Base-by-base conservation (phyloP, 495 filamentous ascomycete genomes). In the Penicillium paxilli region DNA sequence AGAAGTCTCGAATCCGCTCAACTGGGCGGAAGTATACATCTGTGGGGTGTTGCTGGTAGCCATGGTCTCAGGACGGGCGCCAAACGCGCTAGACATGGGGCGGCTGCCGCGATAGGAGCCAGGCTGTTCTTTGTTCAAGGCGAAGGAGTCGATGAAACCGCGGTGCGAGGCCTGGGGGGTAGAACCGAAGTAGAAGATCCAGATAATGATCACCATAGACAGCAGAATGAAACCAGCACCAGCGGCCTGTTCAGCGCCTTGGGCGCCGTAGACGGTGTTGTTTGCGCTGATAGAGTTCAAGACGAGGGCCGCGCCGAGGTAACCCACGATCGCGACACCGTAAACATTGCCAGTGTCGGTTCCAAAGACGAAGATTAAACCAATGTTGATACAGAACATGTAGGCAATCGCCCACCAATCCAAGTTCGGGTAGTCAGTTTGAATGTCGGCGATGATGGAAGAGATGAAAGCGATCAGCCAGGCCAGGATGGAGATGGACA, bases 141-240 rank as follows among this genome's bases (percentile, higher is more conserved):
- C 92, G 62, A 96, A 97, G 2, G 93, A 96, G 72, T 99, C 95
- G 55, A 97, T 88, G 66, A 93, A 96, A 33, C 89, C 87, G 51
- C 92, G 90, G 57, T 92, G 89, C 49, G 85, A 79, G n/a, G 92
- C 90, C 47, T 90, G 86, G 5, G 95, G 92, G 2, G 89, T 86
- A 7, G 94, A 96, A 51, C 94, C 94, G 63, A 96, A 99, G 75
- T 98, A 96, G 75, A 96, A 96, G 55, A 98, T 96, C 94, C 94
- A 99, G 44, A 98, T 83, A 63, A 97, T 89, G 65, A 89, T 84
- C 48, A 98, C 86, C 85, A 98, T 97, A 28, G 93, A 90, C 25
- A 98, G 78, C n/a, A 98, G 80, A 55, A 99, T 97, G 68, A 93
- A 92, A 14, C 94, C 94, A 59, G 95, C 95, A 19, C 90, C 88